Base-by-base conservation (phyloP, 2,329 filamentous ascomycete species). In the Alternaria angustiovoidea region DNA sequence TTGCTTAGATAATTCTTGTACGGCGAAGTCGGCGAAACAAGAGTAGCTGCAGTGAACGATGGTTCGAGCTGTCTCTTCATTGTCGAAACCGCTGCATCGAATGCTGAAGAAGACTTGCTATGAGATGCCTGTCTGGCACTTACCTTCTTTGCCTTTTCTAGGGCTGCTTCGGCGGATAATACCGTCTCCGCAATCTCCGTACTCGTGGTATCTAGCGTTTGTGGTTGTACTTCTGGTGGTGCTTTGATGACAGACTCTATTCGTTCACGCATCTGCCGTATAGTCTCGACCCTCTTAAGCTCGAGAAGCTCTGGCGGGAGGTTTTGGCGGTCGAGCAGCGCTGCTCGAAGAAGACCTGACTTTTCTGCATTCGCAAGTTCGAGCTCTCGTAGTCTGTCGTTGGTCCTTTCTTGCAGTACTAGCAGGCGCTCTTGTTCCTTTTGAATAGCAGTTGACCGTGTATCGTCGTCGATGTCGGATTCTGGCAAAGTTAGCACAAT, bases 61-160 rank as follows among this genome's bases (percentile, higher is more conserved):
- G 56, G 54, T 54, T 70, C 61, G 26, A 72, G 61, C 42, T 58
- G 62, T 52, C 52, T 64, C 49, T 62, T 65, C 61, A 70, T 66
- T 32, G 64, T 59, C 16, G 64, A 70, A 42, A 69, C 61, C 18
- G 65, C 65, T 52, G 67, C 48, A 39, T 71, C 67, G 58, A 71
- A 74, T 9, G 68, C 64, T 30, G 62, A 63, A 54, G 56, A 55
- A 43, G 64, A 59, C 34, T 64, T 66, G 48, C 59, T 65, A 57
- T 65, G 63, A 63, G 64, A 65, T 60, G 72, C 54, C 63, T 76
- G 75, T 34, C 53, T 59, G 34, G 51, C 63, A 66, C 76, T 78
- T 76, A 78, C 76, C 73, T 76, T 78, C 65, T 73, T 78, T 34
- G 70, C 75, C 39, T 72, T 73, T 12, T 77, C 76, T n/a, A 79